Evolutionary conservation across 2,329 filamentous ascomycete species (phyloP), one percentile per base, ranked within the genome.

Genomic region (Fusarium continuum): DNA sequence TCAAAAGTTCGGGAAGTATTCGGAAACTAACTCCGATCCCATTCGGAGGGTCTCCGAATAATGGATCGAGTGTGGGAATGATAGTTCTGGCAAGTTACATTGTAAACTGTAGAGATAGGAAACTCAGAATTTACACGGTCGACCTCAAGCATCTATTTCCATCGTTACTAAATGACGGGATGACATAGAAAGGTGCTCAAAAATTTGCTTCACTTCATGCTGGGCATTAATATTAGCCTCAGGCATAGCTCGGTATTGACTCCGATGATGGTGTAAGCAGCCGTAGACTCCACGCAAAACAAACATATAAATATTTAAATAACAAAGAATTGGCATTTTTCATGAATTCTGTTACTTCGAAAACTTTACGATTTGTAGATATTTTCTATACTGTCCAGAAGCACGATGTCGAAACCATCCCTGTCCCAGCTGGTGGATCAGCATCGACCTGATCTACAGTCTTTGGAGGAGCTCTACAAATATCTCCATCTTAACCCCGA

Each of bases 401-500:
- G 0, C 7, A 17, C 14, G 9, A 60, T 60, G 56, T 14, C 40
- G 3, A 1, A 22, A 13, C 11, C 36, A 20, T 38, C 2, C 0
- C 4, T 61, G 1, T 61, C 56, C 2, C 29, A 43, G 4, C 19
- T 60, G 2, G 40, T 60, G 4, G 2, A 61, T 9, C 40, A 61
- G 35, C 35, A 60, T 29, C 35, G 56, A 2, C 55, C 55, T 2
- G 17, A 43, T 22, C 38, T 60, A 4, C 40, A 34, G 3, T 31
- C 47, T 2, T 19, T 61, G 4, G 52, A 67, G 31, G 43, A 49
- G 3, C 26, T 69, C 5, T 89, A 88, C 78, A 86, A 82, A 63
- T 72, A 86, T 67, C 80, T 88, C 49, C 86, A 89, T 68, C 72
- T 77, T 11, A 74, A 87, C 62, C 86, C 87, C 0, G 86, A 87